Conservation (phyloP, 306 rosid genomes). For the Begonia loranthoides region DNA sequence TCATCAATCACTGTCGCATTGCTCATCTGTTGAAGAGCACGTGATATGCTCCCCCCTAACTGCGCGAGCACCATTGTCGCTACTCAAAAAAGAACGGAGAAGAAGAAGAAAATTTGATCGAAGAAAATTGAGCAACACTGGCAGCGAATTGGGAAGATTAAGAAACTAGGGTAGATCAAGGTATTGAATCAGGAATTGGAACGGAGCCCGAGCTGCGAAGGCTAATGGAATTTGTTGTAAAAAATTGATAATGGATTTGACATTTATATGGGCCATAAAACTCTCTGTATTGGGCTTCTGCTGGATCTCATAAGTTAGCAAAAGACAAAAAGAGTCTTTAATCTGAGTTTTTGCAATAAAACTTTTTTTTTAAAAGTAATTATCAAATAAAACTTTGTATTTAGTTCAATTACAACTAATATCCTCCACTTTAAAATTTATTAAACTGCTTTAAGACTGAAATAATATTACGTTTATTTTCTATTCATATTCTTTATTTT, state of each 20-base stretch:
- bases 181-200: background rate
- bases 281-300: too few relatives aligned
- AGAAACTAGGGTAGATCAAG: background rate
- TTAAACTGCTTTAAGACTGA: too few relatives aligned
- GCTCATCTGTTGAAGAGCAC: conserved; percentile 96
- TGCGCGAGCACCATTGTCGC: conserved; percentile 78
- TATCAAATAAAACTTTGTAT: too few relatives aligned
- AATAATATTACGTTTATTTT: too few relatives aligned
- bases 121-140: background rate
- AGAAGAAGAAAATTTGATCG: background rate
- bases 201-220: background rate
- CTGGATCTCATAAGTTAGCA: too few relatives aligned
- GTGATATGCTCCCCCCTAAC: conserved; percentile 82
- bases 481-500: too few relatives aligned
- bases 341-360: too few relatives aligned
- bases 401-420: too few relatives aligned
- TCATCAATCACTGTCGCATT: conserved; percentile 82
- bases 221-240: background rate
- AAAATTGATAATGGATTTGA: background rate
- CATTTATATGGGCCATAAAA: background rate
- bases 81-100: background rate
- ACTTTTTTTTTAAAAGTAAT: too few relatives aligned
- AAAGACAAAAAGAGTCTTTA: too few relatives aligned
- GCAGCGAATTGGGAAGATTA: background rate
- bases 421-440: too few relatives aligned